Percentiles rank a stretch among this genome's conserved stretches.
Evolutionary conservation across 768 basidiomycete species (phyloP).

Genomic region (Boletales sp.): DNA sequence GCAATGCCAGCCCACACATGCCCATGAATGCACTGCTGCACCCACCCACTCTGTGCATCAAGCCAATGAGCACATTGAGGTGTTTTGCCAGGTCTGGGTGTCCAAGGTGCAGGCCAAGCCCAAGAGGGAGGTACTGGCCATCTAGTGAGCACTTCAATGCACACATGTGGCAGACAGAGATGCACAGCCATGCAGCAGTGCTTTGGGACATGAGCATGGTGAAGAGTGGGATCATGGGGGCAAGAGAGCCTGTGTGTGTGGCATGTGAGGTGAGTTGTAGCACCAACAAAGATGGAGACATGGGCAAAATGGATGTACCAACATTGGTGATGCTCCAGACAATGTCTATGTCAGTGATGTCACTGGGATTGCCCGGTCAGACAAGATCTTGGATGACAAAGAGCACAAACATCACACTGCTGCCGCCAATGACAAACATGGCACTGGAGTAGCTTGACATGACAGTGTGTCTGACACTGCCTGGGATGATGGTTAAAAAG

Average conservation of each 20-base stretch:
- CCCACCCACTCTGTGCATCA: constrained; percentile 36
- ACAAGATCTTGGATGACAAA: constrained; percentile 64
- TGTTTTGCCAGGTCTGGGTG: constrained; percentile 49
- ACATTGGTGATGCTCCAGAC: too few species aligned
- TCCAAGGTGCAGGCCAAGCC: constrained; percentile 45
- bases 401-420: constrained; percentile 71
- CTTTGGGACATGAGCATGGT: constrained; percentile 43
- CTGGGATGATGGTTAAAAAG: constrained; percentile 18
- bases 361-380: constrained; percentile 40
- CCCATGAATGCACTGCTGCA: constrained; percentile 38
- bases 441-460: too few species aligned
- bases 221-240: constrained; percentile 48
- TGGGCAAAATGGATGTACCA: too few species aligned
- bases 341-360: constrained; percentile 58
- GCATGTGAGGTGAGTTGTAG: too few species aligned
- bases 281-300: not conserved
- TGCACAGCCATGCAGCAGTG: constrained; percentile 41
- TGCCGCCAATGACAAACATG: constrained; percentile 73
- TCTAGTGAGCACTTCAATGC: constrained; percentile 24
- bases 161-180: constrained; percentile 59
- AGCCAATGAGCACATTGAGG: constrained; percentile 41
- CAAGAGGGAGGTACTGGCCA: constrained; percentile 33
- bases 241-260: constrained; percentile 44
- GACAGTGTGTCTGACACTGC: constrained; percentile 59
- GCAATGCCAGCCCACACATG: constrained; percentile 38